Evolutionary conservation across 106 monocot species (phyloP).

Genomic region (Acanthochlamys bracteata): DNA sequence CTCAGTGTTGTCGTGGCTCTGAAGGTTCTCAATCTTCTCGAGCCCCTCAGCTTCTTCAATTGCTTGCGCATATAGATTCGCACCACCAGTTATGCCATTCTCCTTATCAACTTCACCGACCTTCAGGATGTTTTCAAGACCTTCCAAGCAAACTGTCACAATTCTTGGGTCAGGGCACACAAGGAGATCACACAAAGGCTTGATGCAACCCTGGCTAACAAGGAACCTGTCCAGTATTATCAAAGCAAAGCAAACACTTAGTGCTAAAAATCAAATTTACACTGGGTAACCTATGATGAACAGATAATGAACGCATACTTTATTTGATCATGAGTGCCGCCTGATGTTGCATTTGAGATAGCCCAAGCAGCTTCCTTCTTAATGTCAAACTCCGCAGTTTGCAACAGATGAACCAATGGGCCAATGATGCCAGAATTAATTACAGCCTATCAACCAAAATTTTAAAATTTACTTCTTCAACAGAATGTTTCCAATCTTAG

Average conservation of each 20-base stretch:
- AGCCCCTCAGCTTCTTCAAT: conserved; percentile 34
- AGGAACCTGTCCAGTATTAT: conserved; percentile 10
- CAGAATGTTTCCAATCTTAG: too few species aligned
- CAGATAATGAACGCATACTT: conserved; percentile 16
- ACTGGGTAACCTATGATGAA: neutral
- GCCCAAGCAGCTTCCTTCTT: conserved; percentile 50
- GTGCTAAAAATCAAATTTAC: too few species aligned
- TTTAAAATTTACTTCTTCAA: neutral
- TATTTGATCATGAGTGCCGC: conserved; percentile 35
- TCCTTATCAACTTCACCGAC: conserved; percentile 32
- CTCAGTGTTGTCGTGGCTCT: conserved; percentile 39
- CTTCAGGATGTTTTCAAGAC: conserved; percentile 38
- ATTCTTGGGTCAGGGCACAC: conserved; percentile 38
- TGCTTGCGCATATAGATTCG: conserved; percentile 26
- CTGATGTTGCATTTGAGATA: conserved; percentile 40
- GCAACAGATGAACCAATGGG: conserved; percentile 29
- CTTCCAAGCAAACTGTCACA: conserved; percentile 34
- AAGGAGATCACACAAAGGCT: conserved; percentile 38
- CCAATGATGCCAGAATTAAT: conserved; percentile 29
- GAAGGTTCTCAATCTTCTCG: conserved; percentile 46
- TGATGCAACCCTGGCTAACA: conserved; percentile 34
- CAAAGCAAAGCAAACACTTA: too few species aligned
- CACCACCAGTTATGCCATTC: conserved; percentile 17
- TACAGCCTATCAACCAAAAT: conserved; percentile 21
- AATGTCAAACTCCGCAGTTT: conserved; percentile 39